phyloP scores from a whole-genome alignment of 2,329 filamentous ascomycete species.

The Curvularia lunata region DNA sequence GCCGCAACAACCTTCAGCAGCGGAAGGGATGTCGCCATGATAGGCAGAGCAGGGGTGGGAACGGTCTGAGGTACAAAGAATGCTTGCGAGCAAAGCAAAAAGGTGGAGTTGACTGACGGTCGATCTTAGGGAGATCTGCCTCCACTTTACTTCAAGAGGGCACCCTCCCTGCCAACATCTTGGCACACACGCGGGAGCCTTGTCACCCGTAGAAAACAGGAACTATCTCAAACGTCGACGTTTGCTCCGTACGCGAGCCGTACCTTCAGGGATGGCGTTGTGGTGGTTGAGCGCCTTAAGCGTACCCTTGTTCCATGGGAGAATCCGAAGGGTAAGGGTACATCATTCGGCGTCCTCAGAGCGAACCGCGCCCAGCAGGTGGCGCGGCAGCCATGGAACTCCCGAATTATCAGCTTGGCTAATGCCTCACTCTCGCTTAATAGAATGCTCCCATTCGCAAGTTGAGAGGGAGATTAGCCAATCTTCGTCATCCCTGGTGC shows the following conservation, averaged over 20 bases:
- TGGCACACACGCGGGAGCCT: neutral
- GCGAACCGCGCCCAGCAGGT: neutral
- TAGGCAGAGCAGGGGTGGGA: neutral
- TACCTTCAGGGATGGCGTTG: constrained; percentile 3
- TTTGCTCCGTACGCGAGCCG: constrained; percentile 5
- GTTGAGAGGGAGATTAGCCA: neutral
- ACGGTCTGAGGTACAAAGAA: constrained; percentile 2
- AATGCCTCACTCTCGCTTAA: neutral
- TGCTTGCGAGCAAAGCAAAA: constrained; percentile 1
- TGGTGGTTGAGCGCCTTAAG: neutral
- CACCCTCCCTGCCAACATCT: neutral
- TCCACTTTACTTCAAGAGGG: constrained; percentile 12
- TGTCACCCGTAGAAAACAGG: constrained; percentile 7
- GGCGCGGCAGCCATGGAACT: neutral
- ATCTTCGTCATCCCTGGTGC: neutral
- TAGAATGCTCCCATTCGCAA: constrained; percentile 1
- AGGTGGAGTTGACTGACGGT: constrained; percentile 10
- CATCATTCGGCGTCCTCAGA: neutral
- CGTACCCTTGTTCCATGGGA: constrained; percentile 1
- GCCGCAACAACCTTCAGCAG: constrained; percentile 18
- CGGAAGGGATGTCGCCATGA: constrained; percentile 10
- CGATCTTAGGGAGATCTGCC: constrained; percentile 9
- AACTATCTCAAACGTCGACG: constrained; percentile 1
- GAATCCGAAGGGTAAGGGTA: neutral
- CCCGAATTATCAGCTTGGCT: neutral